phyloP scores from a whole-genome alignment of 164 flowering plant genomes.

The Cinnamomum micranthum region DNA sequence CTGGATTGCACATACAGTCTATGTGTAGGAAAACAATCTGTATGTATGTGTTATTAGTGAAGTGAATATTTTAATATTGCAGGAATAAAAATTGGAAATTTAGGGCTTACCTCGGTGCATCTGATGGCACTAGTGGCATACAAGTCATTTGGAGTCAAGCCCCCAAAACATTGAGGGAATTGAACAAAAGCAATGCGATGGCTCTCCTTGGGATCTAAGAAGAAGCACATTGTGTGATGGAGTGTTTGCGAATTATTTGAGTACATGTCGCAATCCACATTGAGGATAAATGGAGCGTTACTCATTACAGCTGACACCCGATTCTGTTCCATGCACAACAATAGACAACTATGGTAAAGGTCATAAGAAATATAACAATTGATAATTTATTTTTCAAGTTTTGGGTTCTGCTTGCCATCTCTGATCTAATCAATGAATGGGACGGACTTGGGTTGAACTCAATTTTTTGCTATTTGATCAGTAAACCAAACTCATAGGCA shows the following conservation, averaged over 20 bases:
- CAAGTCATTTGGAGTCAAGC: constrained; percentile 20
- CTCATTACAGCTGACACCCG: constrained; percentile 28
- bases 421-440: not conserved
- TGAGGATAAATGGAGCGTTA: constrained; percentile 29
- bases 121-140: constrained; percentile 23
- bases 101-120: constrained; percentile 13
- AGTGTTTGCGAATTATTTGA: constrained; percentile 26
- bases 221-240: constrained; percentile 21
- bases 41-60: too few species aligned
- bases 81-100: too few species aligned
- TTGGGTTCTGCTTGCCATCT: too few species aligned
- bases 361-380: too few species aligned
- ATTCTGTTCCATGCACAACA: constrained; percentile 8
- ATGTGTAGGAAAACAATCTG: too few species aligned
- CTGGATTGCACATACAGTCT: too few species aligned
- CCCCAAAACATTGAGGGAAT: constrained; percentile 27
- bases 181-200: constrained; percentile 26
- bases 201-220: constrained; percentile 20
- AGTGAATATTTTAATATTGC: too few species aligned
- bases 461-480: too few species aligned
- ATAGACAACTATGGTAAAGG: too few species aligned
- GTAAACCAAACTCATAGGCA: too few species aligned
- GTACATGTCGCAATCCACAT: constrained; percentile 34
- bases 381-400: too few species aligned
- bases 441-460: not conserved